Evolutionary conservation across 1,284 basidiomycete species (phyloP).

Genomic region (Irpex rosettiformis): DNA sequence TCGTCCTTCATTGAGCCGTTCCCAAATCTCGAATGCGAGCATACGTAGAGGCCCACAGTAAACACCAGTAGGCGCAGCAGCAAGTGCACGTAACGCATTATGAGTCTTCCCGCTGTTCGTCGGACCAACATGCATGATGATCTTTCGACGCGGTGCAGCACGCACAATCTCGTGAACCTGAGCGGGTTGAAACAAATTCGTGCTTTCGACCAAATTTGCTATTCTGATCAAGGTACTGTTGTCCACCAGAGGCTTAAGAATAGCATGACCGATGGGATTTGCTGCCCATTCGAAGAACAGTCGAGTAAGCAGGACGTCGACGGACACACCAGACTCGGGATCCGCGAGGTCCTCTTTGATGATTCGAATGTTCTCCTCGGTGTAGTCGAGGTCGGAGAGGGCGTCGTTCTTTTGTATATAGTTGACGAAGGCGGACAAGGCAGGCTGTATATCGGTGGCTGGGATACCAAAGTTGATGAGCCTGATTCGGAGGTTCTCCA

Average conservation of each 20-base stretch:
- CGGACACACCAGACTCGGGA: conserved; percentile 17
- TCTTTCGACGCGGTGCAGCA: conserved; percentile 50
- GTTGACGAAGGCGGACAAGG: conserved; percentile 34
- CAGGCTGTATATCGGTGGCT: conserved; percentile 25
- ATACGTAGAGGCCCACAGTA: conserved; percentile 93
- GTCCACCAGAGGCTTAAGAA: conserved; percentile 25
- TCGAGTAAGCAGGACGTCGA: conserved; percentile 33
- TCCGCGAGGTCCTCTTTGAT: conserved; percentile 25
- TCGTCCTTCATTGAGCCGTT: conserved; percentile 85
- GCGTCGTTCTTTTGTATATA: conserved; percentile 33
- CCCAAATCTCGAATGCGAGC: conserved; percentile 94
- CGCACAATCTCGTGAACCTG: conserved; percentile 41
- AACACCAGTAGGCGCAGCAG: conserved; percentile 69
- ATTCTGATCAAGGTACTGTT: conserved; percentile 34
- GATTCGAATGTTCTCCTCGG: conserved; percentile 28
- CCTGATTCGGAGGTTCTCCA: conserved; percentile 27
- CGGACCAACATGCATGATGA: conserved; percentile 96
- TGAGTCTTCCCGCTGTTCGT: conserved; percentile 99
- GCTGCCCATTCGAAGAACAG: conserved; percentile 51
- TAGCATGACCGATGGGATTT: conserved; percentile 26
- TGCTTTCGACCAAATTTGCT: conserved; percentile 34
- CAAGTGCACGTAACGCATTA: conserved; percentile 86
- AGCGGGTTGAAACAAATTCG: conserved; percentile 38
- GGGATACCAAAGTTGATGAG: conserved; percentile 45
- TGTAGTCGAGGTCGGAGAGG: conserved; percentile 34